Base-by-base conservation (phyloP, 1,284 basidiomycete genomes). In the Ceratobasidium sp. region DNA sequence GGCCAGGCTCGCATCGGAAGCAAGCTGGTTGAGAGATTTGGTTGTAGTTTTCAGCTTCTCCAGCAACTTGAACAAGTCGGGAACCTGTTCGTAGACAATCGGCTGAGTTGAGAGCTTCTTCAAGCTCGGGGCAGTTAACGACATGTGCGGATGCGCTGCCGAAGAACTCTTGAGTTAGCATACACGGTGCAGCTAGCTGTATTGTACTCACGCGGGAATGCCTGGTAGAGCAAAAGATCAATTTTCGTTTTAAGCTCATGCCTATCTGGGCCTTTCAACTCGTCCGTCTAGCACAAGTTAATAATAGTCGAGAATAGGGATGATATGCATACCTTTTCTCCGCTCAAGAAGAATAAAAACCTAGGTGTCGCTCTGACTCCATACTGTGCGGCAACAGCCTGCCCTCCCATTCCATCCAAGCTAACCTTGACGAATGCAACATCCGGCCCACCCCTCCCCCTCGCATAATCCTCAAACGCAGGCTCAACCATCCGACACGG, bases 361-460 rank as follows among this genome's bases (percentile, higher is more conserved):
- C 95, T 96, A 2, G 95, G 95, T 0, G 94, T 96, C 0, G 88
- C 94, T n/a, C 87, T 83, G 0, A 97, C 89, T 2, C 88, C 86
- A 84, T 89, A 93, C 80, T 92, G 86, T 0, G 84, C 81, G 0
- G 92, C 93, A 34, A 95, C 64, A 85, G 84, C 8, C 85, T 81
- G 0, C 90, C 91, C 82, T 90, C 83, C 0, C 17, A 92, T 92
- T 5, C 92, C 88, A 7, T 87, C 89, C 79, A 95, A 84, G 84
- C 96, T 95, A 51, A 96, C 88, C 84, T 94, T 94, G 7, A 91
- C 89, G 81, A 96, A 96, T 1, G 89, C 92, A 19, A 90, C 87
- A 9, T 86, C 88, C 19, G 82, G 81, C 54, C 83, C 82, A 40
- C 83, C 85, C 80, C 86, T 88, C 66, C 82, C 83, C 71, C 81